A percentile compares a stretch with the other conserved stretches of the same genome.
phyloP scores from a whole-genome alignment of 129 eudicot species.

The Tagetes patula region DNA sequence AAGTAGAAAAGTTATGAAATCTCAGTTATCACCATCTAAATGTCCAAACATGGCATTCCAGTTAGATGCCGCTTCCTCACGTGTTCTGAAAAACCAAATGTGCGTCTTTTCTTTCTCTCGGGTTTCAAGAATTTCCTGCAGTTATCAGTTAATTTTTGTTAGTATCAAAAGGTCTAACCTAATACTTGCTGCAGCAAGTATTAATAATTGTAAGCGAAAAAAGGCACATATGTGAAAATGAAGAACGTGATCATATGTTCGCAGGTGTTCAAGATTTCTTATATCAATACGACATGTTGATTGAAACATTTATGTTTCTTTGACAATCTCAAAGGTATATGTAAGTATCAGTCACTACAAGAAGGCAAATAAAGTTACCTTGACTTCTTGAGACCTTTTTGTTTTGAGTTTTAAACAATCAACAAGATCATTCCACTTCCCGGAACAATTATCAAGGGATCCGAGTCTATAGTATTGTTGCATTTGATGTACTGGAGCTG shows the following conservation, averaged over 20 bases:
- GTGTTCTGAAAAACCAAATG: constrained; percentile 75
- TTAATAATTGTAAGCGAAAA: background rate
- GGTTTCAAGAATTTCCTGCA: constrained; percentile 67
- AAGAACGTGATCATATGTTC: background rate
- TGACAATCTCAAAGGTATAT: background rate
- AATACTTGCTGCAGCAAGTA: background rate
- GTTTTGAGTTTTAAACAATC: constrained; percentile 91
- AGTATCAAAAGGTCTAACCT: background rate
- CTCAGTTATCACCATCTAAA: constrained; percentile 33
- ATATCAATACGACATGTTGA: no score
- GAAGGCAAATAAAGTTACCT: constrained; percentile 43
- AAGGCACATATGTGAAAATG: background rate
- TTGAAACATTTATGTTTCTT: background rate
- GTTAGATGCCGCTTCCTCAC: constrained; percentile 56
- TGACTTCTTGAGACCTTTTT: constrained; percentile 60
- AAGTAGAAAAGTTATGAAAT: background rate
- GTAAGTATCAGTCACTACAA: background rate
- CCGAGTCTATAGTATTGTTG: constrained; percentile 96
- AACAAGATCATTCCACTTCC: constrained; percentile 65
- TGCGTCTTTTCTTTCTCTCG: constrained; percentile 67
- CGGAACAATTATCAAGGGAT: constrained; percentile 70
- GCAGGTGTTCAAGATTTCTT: background rate
- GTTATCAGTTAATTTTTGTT: constrained; percentile 21
- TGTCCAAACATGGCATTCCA: constrained; percentile 50
- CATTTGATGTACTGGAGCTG: constrained; percentile 99